phyloP scores from a whole-genome alignment of 2,329 filamentous ascomycete genomes.

The Aquanectria penicillioides region DNA sequence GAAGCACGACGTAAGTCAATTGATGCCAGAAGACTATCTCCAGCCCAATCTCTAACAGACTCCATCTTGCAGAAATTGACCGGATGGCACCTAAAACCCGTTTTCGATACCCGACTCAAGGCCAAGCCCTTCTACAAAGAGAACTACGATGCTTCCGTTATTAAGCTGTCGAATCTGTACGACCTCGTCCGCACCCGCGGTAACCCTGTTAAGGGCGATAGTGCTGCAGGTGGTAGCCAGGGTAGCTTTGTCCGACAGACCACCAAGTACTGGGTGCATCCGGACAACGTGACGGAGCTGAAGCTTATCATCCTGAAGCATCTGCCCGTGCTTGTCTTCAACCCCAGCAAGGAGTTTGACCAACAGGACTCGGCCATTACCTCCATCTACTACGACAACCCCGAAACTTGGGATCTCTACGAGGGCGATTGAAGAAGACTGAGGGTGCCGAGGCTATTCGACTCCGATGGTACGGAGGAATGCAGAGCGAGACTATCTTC shows the following conservation, averaged over 20 bases:
- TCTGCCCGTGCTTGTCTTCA: conserved; percentile 96
- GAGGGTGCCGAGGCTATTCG: conserved; percentile 97
- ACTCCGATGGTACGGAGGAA: conserved; percentile 95
- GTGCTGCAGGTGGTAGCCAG: conserved; percentile 88
- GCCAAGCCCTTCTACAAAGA: conserved; percentile 99
- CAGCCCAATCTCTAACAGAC: conserved; percentile 30
- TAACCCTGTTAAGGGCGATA: conserved; percentile 91
- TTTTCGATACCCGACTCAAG: conserved; percentile 94
- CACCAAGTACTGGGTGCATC: conserved; percentile 99
- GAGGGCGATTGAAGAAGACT: conserved; percentile 96
- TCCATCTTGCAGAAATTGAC: conserved; percentile 81
- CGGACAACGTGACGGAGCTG: conserved; percentile 96
- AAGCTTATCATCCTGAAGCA: conserved; percentile 99
- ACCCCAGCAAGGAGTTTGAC: conserved; percentile 95
- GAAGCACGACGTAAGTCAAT: conserved; percentile 85
- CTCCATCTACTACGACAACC: conserved; percentile 98
- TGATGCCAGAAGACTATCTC: neutral
- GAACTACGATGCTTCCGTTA: conserved; percentile 95
- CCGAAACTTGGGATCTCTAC: conserved; percentile 93
- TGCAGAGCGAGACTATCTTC: conserved; percentile 95
- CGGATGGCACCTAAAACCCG: conserved; percentile 89
- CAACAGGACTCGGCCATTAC: conserved; percentile 92
- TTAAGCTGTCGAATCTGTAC: conserved; percentile 94
- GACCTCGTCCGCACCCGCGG: conserved; percentile 93
- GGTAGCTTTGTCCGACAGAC: conserved; percentile 97